phyloP scores from a whole-genome alignment of 805 yeast genomes.

The Grigorovia transvaalensis region DNA sequence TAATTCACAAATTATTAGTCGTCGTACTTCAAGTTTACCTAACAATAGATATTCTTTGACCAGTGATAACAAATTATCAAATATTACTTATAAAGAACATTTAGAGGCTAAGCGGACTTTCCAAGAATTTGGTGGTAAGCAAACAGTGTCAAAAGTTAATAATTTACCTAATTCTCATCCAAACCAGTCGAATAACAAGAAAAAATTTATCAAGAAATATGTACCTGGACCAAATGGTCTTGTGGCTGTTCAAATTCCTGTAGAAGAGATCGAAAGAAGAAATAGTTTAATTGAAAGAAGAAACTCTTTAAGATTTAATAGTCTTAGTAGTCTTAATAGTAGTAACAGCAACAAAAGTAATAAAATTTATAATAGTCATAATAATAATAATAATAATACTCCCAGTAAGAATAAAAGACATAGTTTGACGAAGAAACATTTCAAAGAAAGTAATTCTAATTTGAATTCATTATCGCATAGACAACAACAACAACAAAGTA shows the following conservation, averaged over 20 bases:
- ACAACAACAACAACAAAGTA: not conserved
- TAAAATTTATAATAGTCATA: not conserved
- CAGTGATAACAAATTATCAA: not conserved
- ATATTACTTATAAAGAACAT: slow-evolving; percentile 2
- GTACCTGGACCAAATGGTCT: slow-evolving; percentile 68
- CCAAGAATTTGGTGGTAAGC: slow-evolving; percentile 27
- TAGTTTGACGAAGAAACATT: not conserved
- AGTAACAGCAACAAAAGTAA: not conserved
- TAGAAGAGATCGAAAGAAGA: slow-evolving; percentile 14
- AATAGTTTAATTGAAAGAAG: not conserved
- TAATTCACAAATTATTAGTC: slow-evolving; percentile 1
- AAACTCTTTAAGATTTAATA: not conserved
- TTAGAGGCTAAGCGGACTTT: slow-evolving; percentile 25
- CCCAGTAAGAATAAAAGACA: not conserved
- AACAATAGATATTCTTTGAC: slow-evolving; percentile 3
- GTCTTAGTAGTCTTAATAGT: not conserved
- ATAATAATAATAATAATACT: not conserved
- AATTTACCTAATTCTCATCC: slow-evolving; percentile 1
- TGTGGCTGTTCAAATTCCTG: slow-evolving; percentile 59
- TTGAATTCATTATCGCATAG: not conserved
- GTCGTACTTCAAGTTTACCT: slow-evolving; percentile 13
- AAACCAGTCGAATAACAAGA: slow-evolving; percentile 3
- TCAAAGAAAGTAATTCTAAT: not conserved
- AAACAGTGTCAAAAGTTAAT: slow-evolving; percentile 6
- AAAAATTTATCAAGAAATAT: slow-evolving; percentile 51